Evolutionary conservation across 164 flowering plant genomes (phyloP).

Genomic region (Warburgia ugandensis): DNA sequence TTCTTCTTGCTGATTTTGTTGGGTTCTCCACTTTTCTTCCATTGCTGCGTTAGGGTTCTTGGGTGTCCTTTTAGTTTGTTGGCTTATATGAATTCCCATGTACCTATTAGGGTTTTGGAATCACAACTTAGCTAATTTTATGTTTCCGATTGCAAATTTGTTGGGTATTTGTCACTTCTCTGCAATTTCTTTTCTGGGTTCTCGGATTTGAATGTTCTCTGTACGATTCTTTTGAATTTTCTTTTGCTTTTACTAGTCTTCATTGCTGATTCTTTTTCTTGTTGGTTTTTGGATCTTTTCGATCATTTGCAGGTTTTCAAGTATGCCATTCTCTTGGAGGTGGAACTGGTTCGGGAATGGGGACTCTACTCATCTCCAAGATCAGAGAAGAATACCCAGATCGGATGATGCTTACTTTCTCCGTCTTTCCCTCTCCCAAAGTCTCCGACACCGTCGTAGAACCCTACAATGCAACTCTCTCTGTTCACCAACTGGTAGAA

Average conservation of each 20-base stretch:
- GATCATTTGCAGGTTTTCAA: constrained; percentile 13
- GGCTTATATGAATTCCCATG: too few species aligned
- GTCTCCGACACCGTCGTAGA: constrained; percentile 24
- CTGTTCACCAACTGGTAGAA: constrained; percentile 22
- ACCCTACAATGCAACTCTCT: constrained; percentile 22
- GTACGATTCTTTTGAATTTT: background rate
- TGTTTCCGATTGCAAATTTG: too few species aligned
- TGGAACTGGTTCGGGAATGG: constrained; percentile 24
- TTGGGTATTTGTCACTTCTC: background rate
- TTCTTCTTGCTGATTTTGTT: background rate
- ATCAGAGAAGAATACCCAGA: constrained; percentile 24
- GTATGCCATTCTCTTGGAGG: constrained; percentile 24
- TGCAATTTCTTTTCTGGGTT: background rate
- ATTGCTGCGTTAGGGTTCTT: background rate
- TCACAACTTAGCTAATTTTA: too few species aligned
- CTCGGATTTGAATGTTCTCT: background rate
- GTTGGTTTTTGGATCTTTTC: background rate
- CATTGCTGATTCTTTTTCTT: background rate
- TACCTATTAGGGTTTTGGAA: too few species aligned
- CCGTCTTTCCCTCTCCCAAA: constrained; percentile 22
- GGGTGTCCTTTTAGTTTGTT: too few species aligned
- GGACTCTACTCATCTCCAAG: constrained; percentile 20
- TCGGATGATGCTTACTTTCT: constrained; percentile 25
- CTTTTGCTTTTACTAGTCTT: background rate
- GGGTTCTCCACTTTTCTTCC: background rate